Conservation (phyloP, 2,329 filamentous ascomycete species). For the Fusarium nodosum region DNA sequence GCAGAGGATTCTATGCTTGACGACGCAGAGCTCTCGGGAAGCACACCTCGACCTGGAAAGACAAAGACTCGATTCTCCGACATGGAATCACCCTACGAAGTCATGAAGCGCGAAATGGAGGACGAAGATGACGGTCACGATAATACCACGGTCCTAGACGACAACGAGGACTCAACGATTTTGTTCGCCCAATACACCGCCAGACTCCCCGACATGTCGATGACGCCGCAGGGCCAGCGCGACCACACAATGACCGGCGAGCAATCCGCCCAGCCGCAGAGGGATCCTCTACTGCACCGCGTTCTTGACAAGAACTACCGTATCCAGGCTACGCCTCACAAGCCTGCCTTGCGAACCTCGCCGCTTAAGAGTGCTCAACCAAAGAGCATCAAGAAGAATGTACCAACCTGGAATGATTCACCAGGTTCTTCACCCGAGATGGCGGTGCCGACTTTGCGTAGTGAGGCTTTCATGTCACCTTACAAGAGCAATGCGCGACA, state of each 20-base stretch:
- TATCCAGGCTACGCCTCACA: conserved; percentile 90
- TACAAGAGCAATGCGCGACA: conserved; percentile 62
- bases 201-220: conserved; percentile 71
- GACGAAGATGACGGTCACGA: conserved; percentile 60
- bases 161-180: conserved; percentile 63
- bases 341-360: conserved; percentile 61
- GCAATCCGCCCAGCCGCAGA: conserved; percentile 56
- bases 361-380: conserved; percentile 59
- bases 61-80: conserved; percentile 70
- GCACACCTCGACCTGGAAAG: conserved; percentile 74
- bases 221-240: conserved; percentile 69
- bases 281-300: conserved; percentile 87
- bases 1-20: conserved; percentile 77
- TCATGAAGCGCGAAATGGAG: conserved; percentile 75
- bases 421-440: conserved; percentile 82
- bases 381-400: conserved; percentile 53
- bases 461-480: conserved; percentile 87
- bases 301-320: conserved; percentile 97
- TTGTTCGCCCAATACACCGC: conserved; percentile 67
- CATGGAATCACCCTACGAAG: conserved; percentile 83
- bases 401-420: conserved; percentile 66
- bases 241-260: conserved; percentile 52
- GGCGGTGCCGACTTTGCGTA: conserved; percentile 83
- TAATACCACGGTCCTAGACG: conserved; percentile 53
- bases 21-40: conserved; percentile 72